These are phyloP conservation scores for Ceriops decandra DNA, from an alignment of 345 rosid genomes.

Conservation along the genomic window DNA sequence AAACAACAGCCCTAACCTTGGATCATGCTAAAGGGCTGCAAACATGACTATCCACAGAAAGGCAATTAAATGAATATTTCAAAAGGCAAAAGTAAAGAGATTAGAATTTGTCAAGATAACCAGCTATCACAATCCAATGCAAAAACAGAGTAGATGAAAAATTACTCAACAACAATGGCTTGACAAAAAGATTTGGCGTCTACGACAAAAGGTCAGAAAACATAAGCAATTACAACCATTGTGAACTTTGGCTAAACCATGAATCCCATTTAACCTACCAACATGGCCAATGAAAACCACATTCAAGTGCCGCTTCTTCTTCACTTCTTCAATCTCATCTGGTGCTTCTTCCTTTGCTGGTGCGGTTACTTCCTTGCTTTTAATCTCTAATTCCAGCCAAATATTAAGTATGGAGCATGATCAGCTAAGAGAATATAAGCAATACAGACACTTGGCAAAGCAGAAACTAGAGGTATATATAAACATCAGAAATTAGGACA, in stretches of 20 bases:
- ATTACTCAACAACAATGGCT: neutral
- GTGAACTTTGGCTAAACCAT: neutral
- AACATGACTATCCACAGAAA: too few relatives aligned
- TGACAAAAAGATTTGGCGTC: neutral
- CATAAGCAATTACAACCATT: neutral
- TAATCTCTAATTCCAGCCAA: constrained; percentile 34
- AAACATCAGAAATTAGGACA: neutral
- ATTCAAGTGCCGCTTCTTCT: constrained; percentile 76
- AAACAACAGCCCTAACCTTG: too few relatives aligned
- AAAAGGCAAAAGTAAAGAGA: neutral
- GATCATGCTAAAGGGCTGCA: too few relatives aligned
- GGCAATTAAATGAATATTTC: too few relatives aligned
- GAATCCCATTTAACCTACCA: constrained; percentile 53
- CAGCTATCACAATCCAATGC: too few relatives aligned
- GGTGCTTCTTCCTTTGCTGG: constrained; percentile 35
- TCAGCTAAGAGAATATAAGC: neutral
- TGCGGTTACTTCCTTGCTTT: constrained; percentile 50
- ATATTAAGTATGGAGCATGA: constrained; percentile 5
- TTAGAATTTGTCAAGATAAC: neutral
- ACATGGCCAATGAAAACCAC: constrained; percentile 98
- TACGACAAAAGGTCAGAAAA: neutral
- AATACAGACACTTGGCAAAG: neutral
- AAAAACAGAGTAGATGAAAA: neutral
- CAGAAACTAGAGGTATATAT: too few relatives aligned
- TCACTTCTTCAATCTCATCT: constrained; percentile 38